phyloP scores from a whole-genome alignment of 176 grass and related monocot species.

The Triticum turgidum region DNA sequence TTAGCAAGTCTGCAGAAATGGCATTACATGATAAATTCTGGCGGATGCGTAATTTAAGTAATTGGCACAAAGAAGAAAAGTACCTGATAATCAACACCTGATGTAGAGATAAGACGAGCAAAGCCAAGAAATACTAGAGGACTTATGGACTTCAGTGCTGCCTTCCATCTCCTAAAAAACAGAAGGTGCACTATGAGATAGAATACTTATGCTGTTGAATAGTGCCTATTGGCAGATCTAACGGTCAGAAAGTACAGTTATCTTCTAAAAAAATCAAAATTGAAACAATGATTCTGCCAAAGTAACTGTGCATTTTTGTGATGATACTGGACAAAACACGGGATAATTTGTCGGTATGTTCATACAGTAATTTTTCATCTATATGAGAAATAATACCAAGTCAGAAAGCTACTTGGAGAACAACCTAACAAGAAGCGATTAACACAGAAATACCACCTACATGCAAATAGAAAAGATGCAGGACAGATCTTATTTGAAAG shows the following conservation, averaged over 20 bases:
- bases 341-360: neutral
- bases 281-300: neutral
- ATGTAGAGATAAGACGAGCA: constrained; percentile 85
- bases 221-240: constrained; percentile 1
- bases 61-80: constrained; percentile 18
- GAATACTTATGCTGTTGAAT: neutral
- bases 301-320: neutral
- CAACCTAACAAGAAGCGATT: neutral
- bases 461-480: neutral
- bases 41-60: constrained; percentile 24
- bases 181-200: constrained; percentile 34
- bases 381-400: neutral
- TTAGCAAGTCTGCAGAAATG: constrained; percentile 1
- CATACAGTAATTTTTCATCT: neutral
- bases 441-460: neutral
- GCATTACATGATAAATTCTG: neutral
- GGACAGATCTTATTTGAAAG: neutral
- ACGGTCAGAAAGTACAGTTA: neutral
- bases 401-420: constrained; percentile 2
- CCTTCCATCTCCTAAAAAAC: constrained; percentile 64
- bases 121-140: constrained; percentile 87
- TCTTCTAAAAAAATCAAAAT: neutral
- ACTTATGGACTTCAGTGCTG: constrained; percentile 59
- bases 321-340: constrained; percentile 19
- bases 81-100: constrained; percentile 92